Evolutionary conservation across 2,329 filamentous ascomycete genomes (phyloP).

Genomic region (Bipolaris gigantea): DNA sequence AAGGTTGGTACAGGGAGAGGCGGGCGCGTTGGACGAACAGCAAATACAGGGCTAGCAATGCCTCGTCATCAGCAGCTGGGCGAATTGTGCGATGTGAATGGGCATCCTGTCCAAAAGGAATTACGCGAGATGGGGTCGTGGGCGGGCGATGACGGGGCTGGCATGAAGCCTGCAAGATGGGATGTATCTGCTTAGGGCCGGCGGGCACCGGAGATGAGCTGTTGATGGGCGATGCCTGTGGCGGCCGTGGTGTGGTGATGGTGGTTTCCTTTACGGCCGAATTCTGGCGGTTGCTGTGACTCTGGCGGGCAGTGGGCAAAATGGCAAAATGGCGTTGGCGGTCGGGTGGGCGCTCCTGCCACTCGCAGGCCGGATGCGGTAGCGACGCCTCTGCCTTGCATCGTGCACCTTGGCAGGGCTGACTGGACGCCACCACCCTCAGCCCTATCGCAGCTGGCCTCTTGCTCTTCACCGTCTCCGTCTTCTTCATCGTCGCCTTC

Average conservation of each 20-base stretch:
- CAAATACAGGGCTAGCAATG: conserved; percentile 29
- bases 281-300: conserved; percentile 1
- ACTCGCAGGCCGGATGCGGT: conserved; percentile 14
- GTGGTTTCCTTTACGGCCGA: background rate
- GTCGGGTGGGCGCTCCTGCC: conserved; percentile 16
- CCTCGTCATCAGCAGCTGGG: conserved; percentile 21
- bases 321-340: conserved; percentile 17
- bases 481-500: background rate
- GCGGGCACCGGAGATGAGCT: background rate
- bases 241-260: background rate
- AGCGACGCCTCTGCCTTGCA: conserved; percentile 20
- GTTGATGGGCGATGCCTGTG: background rate
- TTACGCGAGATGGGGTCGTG: conserved; percentile 10
- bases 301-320: background rate
- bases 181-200: background rate
- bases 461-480: background rate
- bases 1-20: conserved; percentile 28
- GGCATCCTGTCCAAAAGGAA: conserved; percentile 26
- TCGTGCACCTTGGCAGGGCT: conserved; percentile 24
- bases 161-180: background rate
- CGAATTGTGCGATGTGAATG: conserved; percentile 15
- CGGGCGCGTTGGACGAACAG: conserved; percentile 34
- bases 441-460: background rate
- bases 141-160: conserved; percentile 8
- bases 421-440: background rate